phyloP scores from a whole-genome alignment of 257 asterid genomes.

The Craterostigma plantagineum region DNA sequence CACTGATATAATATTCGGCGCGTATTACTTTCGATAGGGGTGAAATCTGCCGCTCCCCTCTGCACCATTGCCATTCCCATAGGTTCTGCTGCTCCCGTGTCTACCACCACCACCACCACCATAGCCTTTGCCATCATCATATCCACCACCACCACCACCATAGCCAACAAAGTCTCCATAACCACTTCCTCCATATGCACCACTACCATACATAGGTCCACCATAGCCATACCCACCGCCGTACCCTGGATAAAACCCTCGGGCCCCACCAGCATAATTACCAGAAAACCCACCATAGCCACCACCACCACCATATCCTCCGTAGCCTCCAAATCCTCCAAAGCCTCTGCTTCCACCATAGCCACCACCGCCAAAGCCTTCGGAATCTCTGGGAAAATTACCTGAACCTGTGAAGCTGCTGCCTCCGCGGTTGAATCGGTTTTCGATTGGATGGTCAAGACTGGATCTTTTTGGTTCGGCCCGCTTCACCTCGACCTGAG shows the following conservation, averaged over 20 bases:
- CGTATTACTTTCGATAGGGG: slow-evolving; percentile 60
- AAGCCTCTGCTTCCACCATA: slow-evolving; percentile 65
- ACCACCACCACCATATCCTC: slow-evolving; percentile 27
- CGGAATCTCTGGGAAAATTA: slow-evolving; percentile 32
- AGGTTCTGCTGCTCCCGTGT: too few species aligned
- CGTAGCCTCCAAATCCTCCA: slow-evolving; percentile 38
- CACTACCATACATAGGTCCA: slow-evolving; percentile 76
- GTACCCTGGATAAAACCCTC: slow-evolving; percentile 64
- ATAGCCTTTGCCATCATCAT: slow-evolving; percentile 46
- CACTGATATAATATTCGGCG: neutral
- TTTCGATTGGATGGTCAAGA: slow-evolving; percentile 33
- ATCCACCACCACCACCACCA: slow-evolving; percentile 48
- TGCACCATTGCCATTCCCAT: too few species aligned
- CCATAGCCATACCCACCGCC: slow-evolving; percentile 83
- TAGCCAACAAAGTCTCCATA: slow-evolving; percentile 46
- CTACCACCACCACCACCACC: slow-evolving; percentile 27
- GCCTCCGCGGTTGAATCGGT: slow-evolving; percentile 45
- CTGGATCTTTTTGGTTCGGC: slow-evolving; percentile 89
- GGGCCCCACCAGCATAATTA: slow-evolving; percentile 43
- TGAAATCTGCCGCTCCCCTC: slow-evolving; percentile 50
- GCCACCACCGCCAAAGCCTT: slow-evolving; percentile 53
- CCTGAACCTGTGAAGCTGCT: slow-evolving; percentile 43
- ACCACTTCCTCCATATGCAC: slow-evolving; percentile 68
- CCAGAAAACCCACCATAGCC: slow-evolving; percentile 57
- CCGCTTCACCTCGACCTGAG: slow-evolving; percentile 82